Base-by-base conservation (phyloP, 345 rosid species). In the Balakata baccata region DNA sequence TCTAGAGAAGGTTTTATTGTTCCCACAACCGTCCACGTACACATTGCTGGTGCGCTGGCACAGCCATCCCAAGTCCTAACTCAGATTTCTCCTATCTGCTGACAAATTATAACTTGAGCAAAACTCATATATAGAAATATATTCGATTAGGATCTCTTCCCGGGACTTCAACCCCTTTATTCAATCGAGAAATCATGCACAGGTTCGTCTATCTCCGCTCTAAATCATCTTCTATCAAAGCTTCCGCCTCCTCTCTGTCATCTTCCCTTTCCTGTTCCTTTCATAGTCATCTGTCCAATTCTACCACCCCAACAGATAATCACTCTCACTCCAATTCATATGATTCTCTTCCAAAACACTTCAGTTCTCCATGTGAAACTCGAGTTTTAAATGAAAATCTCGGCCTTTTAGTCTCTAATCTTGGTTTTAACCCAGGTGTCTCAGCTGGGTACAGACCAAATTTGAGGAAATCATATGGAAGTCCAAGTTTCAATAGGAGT, bases 111-210 rank as follows among this genome's bases (percentile, higher is more conserved):
- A 60, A 25, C 11, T 7, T 16, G 38, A 14, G 25, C 50, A 64
- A 64, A 64, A n/a, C 12, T 25, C 25, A 39, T 41, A 7, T 41
- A 18, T 39, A 64, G 34, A 29, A 41, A 41, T 11, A 45, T 6
- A 7, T 10, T 0, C 14, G 50, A 49, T 64, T 64, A 18, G 7
- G 4, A 18, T 41, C 50, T 38, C 29, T 11, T 18, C 25, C 4
- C 23, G 47, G 6, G 9, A 10, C 47, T 43, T 54, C 23, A 18
- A 10, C 59, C 14, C 12, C 13, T 13, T 23, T 17, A 39, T 3
- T 54, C 22, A 0, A 70, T 39, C 43, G 7, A 43, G 53, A n/a
- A 73, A 73, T 72, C 84, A 89, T 89, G 94, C 72, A 83, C 18
- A 85, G 82, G 68, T 73, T 84, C 39, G 79, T 84, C 13, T 67